Evolutionary conservation across 305 asterid species (phyloP).

Genomic region (Fraxinus dipetala): DNA sequence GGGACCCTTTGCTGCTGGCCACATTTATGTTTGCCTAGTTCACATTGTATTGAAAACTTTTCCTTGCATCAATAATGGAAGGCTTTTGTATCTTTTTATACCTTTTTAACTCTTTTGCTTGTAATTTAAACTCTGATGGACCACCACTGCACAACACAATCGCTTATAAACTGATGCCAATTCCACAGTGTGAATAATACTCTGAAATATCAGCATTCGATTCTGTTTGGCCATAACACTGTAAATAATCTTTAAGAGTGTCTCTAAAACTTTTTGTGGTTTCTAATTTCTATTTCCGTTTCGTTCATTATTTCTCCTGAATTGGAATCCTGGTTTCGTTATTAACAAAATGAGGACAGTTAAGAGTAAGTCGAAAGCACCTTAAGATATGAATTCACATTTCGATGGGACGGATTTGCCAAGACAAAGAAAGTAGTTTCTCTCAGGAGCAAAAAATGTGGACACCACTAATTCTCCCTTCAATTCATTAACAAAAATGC

Average conservation of each 20-base stretch:
- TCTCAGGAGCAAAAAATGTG: constrained; percentile 1
- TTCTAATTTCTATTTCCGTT: not conserved
- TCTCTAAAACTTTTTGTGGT: not conserved
- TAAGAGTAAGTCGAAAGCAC: not conserved
- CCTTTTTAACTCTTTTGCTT: not conserved
- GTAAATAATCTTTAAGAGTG: not conserved
- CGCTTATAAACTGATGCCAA: not conserved
- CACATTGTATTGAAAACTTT: not conserved
- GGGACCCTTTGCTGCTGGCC: not conserved
- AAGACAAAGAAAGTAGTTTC: not conserved
- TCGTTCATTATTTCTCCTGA: not conserved
- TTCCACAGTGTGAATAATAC: not conserved
- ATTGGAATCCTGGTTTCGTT: not conserved
- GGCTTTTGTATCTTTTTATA: not conserved
- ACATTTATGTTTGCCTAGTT: not conserved
- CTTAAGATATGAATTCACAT: not conserved
- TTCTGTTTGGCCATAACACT: not conserved
- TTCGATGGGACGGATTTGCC: not conserved
- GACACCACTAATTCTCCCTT: not conserved
- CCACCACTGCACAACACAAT: not conserved
- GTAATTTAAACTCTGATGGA: not conserved
- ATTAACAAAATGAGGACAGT: not conserved
- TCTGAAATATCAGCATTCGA: not conserved
- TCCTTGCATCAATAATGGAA: not conserved
- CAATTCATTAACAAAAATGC: constrained; percentile 15